Evolutionary conservation across 306 rosid species (phyloP).

Genomic region (Abrus precatorius): DNA sequence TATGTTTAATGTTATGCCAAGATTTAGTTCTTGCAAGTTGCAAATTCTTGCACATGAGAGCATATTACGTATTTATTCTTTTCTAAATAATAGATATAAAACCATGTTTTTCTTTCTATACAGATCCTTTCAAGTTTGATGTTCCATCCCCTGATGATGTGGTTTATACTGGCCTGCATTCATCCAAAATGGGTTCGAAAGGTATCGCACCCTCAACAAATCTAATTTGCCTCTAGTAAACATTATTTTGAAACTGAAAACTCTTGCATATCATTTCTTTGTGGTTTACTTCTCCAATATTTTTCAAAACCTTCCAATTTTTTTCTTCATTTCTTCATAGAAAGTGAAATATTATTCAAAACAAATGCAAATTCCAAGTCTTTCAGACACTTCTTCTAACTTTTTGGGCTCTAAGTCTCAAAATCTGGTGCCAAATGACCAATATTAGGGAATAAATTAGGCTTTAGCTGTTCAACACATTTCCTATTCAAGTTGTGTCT

Average conservation of each 20-base stretch:
- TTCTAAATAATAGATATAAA: constrained; percentile 35
- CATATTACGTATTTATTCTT: constrained; percentile 47
- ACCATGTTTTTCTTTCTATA: constrained; percentile 42
- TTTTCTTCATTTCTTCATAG: not conserved
- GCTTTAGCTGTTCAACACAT: not conserved
- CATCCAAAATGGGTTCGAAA: constrained; percentile 79
- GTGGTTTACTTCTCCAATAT: constrained; percentile 16
- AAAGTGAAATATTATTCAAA: not conserved
- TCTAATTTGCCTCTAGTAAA: constrained; percentile 27
- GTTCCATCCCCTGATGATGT: constrained; percentile 95
- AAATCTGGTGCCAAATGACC: not conserved
- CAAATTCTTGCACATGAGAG: constrained; percentile 38
- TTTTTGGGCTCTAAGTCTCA: not conserved
- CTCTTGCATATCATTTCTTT: not conserved
- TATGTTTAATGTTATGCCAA: constrained; percentile 36
- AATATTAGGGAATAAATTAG: not conserved
- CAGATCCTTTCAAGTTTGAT: constrained; percentile 93
- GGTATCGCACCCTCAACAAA: constrained; percentile 60
- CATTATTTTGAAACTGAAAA: constrained; percentile 12
- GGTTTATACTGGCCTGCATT: constrained; percentile 71
- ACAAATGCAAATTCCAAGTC: not conserved
- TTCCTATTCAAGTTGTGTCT: not conserved
- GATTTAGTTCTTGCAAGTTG: constrained; percentile 39
- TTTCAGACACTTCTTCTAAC: not conserved
- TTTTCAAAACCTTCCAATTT: not conserved